phyloP scores from a whole-genome alignment of 495 filamentous ascomycete species.

The Hyaloscypha finlandica region DNA sequence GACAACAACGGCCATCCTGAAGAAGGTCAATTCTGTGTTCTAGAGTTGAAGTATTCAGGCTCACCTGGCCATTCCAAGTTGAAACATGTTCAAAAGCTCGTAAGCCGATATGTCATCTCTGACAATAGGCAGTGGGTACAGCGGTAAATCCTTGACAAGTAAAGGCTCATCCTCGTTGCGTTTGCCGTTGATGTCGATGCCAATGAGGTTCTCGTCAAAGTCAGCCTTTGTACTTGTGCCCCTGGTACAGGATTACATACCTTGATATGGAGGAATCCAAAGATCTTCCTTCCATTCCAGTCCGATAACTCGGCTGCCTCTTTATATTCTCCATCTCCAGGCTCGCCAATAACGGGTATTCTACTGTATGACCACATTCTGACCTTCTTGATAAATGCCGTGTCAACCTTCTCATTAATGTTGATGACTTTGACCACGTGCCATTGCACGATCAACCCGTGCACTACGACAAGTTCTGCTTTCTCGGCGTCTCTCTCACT shows the following conservation, averaged over 20 bases:
- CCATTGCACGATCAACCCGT: constrained; percentile 25
- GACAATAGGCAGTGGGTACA: constrained; percentile 31
- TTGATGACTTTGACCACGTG: constrained; percentile 23
- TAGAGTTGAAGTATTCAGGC: neutral
- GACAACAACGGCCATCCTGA: constrained; percentile 29
- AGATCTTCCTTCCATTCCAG: constrained; percentile 21
- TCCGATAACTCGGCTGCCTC: neutral
- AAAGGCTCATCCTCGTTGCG: neutral
- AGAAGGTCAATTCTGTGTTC: neutral
- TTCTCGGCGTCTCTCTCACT: constrained; percentile 26
- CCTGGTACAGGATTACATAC: constrained; percentile 13
- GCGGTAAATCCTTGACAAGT: constrained; percentile 25
- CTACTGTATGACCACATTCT: constrained; percentile 31
- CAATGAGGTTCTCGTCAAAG: constrained; percentile 26
- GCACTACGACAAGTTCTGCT: constrained; percentile 10
- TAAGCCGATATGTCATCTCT: constrained; percentile 25
- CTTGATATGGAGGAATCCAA: constrained; percentile 29
- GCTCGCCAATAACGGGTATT: constrained; percentile 28
- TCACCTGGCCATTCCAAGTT: constrained; percentile 29
- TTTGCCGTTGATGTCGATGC: constrained; percentile 17
- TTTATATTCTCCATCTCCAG: neutral
- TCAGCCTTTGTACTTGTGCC: neutral
- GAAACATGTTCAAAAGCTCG: constrained; percentile 30
- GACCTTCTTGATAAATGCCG: constrained; percentile 25
- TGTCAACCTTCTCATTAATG: constrained; percentile 25